Evolutionary conservation across 78 protist species (phyloP).

Genomic region (Kipferlia bialata): DNA sequence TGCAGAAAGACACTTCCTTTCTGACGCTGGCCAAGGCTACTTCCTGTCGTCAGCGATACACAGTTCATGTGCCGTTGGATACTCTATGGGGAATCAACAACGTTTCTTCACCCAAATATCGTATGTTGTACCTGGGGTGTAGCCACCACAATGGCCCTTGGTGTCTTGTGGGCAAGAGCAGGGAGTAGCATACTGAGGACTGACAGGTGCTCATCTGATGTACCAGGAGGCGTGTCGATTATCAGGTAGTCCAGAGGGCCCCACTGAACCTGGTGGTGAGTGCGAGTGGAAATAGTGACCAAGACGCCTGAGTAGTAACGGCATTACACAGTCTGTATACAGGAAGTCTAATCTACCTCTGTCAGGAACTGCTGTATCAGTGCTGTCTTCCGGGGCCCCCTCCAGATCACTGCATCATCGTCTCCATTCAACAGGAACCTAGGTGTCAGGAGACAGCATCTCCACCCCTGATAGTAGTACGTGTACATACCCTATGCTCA

Average conservation of each 20-base stretch:
- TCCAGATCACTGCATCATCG: constrained; percentile 90
- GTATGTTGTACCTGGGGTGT: no score
- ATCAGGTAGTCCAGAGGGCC: constrained; percentile 80
- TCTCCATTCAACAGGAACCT: constrained; percentile 53
- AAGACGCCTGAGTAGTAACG: no score
- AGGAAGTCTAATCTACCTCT: no score
- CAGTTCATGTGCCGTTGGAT: no score
- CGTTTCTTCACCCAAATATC: no score
- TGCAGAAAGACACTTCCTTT: constrained; percentile 81
- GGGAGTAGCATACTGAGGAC: constrained; percentile 61
- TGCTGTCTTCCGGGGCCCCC: constrained; percentile 90
- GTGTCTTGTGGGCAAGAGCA: constrained; percentile 8
- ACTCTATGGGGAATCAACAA: no score
- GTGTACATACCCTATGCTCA: constrained; percentile 91
- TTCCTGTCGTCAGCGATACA: no score
- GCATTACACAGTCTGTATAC: no score
- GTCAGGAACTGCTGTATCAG: constrained; percentile 76
- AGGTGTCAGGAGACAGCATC: no score
- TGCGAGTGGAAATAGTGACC: no score
- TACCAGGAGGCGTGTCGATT: constrained; percentile 97
- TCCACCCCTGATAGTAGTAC: no score
- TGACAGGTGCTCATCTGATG: constrained; percentile 96
- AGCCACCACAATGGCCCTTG: constrained; percentile 86
- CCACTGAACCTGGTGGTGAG: constrained; percentile 88
- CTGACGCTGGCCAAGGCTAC: constrained; percentile 63